Base-by-base conservation (phyloP, 1,284 basidiomycete genomes). In the Hemileia vastatrix region DNA sequence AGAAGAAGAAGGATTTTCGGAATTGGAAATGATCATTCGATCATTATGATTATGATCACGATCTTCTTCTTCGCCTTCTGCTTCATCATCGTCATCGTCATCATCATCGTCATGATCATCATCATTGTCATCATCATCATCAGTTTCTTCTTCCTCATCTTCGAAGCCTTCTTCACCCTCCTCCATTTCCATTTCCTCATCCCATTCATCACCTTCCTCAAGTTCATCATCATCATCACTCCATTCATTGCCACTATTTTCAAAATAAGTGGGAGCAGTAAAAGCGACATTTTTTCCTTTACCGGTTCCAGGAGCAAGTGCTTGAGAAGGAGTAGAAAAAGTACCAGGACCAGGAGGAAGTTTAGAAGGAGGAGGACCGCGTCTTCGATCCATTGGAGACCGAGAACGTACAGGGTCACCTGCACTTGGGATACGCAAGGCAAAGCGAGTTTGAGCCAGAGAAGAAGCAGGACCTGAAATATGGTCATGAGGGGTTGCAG, bases 211-310 rank as follows among this genome's bases (percentile, higher is more conserved):
- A 18, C 65, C 71, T 2, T 69, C 67, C 3, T 50, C 60, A 6
- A 87, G 85, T 24, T 84, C 84, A 1, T 85, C 84, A 27, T 88
- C 86, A 24, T 86, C 84, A 56, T 90, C 88, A 0, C 86, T 86
- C 33, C 87, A 86, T 57, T 83, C 82, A 54, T 75, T 72, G 3
- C 77, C 78, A 0, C 78, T 78, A 63, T 80, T 79, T 54, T 80
- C 79, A 62, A 80, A 78, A 65, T 79, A 81, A 4, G 78, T 80
- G 21, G 79, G 79, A 5, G 78, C 76, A 1, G 77, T 78, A 66
- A 81, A 81, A 4, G 76, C 65, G 36, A 81, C 78, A 15, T 76
- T 69, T 45, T 64, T 54, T 9, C 67, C 66, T 19, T 57, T 66
- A 0, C 66, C 66, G 63, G 18, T 67, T 49, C 57, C 66, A 47